phyloP scores from a whole-genome alignment of 2,329 filamentous ascomycete genomes.

The Pestalotiopsis fici region DNA sequence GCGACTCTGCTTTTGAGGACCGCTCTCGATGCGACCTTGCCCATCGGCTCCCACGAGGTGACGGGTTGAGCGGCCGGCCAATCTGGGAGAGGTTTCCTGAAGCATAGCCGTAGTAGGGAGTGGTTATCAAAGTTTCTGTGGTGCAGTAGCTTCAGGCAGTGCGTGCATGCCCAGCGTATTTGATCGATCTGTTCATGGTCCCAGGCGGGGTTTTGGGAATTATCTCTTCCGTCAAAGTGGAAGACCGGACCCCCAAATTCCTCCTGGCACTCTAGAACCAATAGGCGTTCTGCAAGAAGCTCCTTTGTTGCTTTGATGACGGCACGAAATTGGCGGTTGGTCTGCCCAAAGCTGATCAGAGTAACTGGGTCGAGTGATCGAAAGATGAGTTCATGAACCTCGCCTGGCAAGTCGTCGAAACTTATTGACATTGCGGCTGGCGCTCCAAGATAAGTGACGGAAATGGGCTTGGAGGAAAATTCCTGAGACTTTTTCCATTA shows the following conservation, averaged over 20 bases:
- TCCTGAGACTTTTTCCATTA: background rate
- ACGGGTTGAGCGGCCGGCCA: background rate
- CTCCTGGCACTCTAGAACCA: slow-evolving; percentile 12
- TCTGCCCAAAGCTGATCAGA: slow-evolving; percentile 12
- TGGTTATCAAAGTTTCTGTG: slow-evolving; percentile 15
- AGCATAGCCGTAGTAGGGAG: slow-evolving; percentile 12
- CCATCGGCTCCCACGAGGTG: slow-evolving; percentile 10
- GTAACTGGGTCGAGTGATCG: slow-evolving; percentile 13
- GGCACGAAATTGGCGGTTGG: slow-evolving; percentile 3
- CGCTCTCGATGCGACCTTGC: background rate
- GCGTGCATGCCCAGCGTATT: slow-evolving; percentile 13
- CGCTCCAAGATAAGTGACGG: background rate
- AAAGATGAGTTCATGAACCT: slow-evolving; percentile 15
- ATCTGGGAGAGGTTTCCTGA: slow-evolving; percentile 11
- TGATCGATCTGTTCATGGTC: background rate
- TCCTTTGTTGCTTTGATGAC: slow-evolving; percentile 9
- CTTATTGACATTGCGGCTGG: background rate
- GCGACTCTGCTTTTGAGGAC: slow-evolving; percentile 1
- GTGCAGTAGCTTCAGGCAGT: slow-evolving; percentile 13
- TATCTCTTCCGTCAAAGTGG: background rate
- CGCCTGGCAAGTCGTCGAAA: slow-evolving; percentile 7
- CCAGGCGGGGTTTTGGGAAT: slow-evolving; percentile 10
- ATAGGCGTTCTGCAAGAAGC: slow-evolving; percentile 12
- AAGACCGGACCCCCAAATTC: slow-evolving; percentile 7
- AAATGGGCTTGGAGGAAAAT: background rate